These are phyloP conservation scores for Chrysosporium queenslandicum DNA, from an alignment of 2,329 filamentous ascomycete species.

Conservation along the genomic window DNA sequence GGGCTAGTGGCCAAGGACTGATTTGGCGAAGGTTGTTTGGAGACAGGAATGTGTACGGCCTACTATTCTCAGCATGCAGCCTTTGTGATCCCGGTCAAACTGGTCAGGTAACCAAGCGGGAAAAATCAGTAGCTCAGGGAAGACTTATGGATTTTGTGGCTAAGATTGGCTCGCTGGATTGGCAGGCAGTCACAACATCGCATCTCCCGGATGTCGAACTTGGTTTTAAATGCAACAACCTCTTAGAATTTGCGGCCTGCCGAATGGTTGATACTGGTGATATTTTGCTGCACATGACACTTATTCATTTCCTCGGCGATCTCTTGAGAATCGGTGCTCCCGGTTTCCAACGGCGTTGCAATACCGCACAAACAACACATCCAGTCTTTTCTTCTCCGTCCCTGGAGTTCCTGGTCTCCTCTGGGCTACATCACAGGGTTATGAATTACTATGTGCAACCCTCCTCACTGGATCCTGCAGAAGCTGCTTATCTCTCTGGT, in stretches of 20 bases:
- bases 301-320: constrained; percentile 49
- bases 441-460: constrained; percentile 45
- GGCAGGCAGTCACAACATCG: constrained; percentile 43
- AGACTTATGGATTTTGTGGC: constrained; percentile 50
- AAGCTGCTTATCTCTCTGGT: constrained; percentile 45
- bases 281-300: constrained; percentile 50
- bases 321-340: constrained; percentile 39
- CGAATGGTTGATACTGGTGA: constrained; percentile 50
- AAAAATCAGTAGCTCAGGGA: constrained; percentile 52
- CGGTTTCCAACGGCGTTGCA: constrained; percentile 23
- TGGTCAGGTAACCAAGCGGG: constrained; percentile 38
- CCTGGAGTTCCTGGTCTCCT: constrained; percentile 44
- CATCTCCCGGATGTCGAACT: constrained; percentile 46
- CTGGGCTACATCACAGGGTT: constrained; percentile 43
- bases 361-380: constrained; percentile 25
- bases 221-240: constrained; percentile 31
- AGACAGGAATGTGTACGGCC: constrained; percentile 49
- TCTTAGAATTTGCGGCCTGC: constrained; percentile 47
- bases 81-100: constrained; percentile 30
- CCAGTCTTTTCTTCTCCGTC: constrained; percentile 34
- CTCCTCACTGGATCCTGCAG: constrained; percentile 41
- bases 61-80: constrained; percentile 48
- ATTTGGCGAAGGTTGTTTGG: constrained; percentile 54
- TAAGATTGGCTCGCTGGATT: constrained; percentile 45
- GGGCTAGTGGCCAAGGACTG: constrained; percentile 40